Percentiles rank a stretch among this genome's conserved stretches.
phyloP scores from a whole-genome alignment of 2,329 filamentous ascomycete genomes.

The Aspergillus persii region DNA sequence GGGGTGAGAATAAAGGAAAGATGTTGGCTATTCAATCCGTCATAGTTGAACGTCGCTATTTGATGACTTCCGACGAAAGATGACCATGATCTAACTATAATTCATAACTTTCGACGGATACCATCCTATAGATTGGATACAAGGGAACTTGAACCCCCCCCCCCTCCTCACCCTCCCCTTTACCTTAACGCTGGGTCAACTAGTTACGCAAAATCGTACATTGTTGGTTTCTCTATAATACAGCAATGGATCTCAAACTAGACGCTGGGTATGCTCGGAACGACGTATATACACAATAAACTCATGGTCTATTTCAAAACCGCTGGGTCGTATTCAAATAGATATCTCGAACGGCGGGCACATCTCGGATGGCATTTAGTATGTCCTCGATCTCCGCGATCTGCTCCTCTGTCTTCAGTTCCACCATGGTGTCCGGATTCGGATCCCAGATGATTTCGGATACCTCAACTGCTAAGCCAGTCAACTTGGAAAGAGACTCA shows the following conservation, averaged over 20 bases:
- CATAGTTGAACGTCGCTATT: not conserved
- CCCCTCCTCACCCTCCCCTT: not conserved
- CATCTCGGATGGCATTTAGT: conserved; percentile 55
- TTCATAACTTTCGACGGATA: not conserved
- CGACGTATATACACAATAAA: not conserved
- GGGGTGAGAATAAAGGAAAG: not conserved
- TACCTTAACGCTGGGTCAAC: not conserved
- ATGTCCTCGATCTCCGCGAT: conserved; percentile 60
- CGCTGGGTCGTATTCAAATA: conserved; percentile 62
- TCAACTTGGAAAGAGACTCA: conserved; percentile 60
- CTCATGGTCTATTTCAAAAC: conserved; percentile 16
- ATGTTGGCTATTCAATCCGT: not conserved
- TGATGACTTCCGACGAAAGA: no score
- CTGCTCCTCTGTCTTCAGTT: conserved; percentile 57
- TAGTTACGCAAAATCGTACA: not conserved
- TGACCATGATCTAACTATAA: no score
- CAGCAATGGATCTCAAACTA: not conserved
- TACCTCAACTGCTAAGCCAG: conserved; percentile 66
- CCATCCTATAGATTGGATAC: no score
- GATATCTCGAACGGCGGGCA: conserved; percentile 71
- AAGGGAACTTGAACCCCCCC: no score
- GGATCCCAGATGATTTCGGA: conserved; percentile 83
- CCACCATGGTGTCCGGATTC: conserved; percentile 73
- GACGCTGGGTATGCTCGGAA: not conserved
- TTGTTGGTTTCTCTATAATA: not conserved